These are phyloP conservation scores for Fusarium sp. DNA, from an alignment of 2,329 filamentous ascomycete genomes.

Conservation along the genomic window DNA sequence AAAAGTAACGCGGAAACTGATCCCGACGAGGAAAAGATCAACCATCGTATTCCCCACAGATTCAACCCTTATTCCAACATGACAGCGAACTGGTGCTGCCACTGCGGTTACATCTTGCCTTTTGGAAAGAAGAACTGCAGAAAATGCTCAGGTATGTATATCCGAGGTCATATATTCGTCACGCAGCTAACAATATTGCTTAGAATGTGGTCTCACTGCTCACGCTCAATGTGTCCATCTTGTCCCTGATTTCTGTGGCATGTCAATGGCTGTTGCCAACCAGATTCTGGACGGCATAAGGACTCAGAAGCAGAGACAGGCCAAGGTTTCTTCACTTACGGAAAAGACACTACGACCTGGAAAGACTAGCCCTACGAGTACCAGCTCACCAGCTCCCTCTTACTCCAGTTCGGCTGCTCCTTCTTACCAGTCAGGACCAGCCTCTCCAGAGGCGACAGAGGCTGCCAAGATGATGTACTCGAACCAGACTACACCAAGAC, in stretches of 20 bases:
- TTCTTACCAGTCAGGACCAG: slow-evolving; percentile 37
- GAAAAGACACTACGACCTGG: slow-evolving; percentile 72
- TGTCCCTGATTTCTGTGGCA: slow-evolving; percentile 98
- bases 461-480: slow-evolving; percentile 73
- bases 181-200: slow-evolving; percentile 45
- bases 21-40: slow-evolving; percentile 99
- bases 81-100: slow-evolving; percentile 99
- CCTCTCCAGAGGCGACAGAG: slow-evolving; percentile 65
- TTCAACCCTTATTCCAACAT: slow-evolving; percentile 98
- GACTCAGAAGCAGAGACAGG: slow-evolving; percentile 76
- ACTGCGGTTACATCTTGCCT: slow-evolving; percentile 95
- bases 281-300: slow-evolving; percentile 90
- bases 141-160: slow-evolving; percentile 80
- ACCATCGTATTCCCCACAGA: slow-evolving; percentile 97
- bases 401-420: slow-evolving; percentile 49
- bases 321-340: slow-evolving; percentile 68
- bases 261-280: slow-evolving; percentile 98
- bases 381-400: slow-evolving; percentile 49
- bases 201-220: slow-evolving; percentile 91
- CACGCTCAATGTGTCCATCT: slow-evolving; percentile 93
- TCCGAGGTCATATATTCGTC: not conserved
- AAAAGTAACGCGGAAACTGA: slow-evolving; percentile 99
- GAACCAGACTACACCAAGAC: slow-evolving; percentile 64
- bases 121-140: slow-evolving; percentile 95
- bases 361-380: slow-evolving; percentile 58